Evolutionary conservation across 352 stramenopile genomes (phyloP), one percentile per base, ranked within the genome.

Genomic region (Phytophthora pisi): DNA sequence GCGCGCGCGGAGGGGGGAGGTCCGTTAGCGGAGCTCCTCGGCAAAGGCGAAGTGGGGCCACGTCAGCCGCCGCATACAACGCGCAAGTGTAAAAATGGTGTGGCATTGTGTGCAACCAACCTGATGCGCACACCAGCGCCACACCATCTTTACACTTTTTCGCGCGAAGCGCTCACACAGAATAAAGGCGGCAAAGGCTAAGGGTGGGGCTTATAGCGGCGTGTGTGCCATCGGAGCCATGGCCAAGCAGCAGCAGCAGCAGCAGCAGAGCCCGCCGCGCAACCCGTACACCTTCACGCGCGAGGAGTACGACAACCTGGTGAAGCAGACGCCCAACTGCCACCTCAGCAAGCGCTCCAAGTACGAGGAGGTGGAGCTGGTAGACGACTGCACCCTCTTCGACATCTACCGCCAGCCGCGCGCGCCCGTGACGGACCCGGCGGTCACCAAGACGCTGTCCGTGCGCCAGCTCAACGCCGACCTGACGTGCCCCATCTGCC

Each of bases 311-410:
- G 77, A 93, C 51, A 62, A 60, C n/a, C 63, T 90, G 30, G 80
- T 92, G 31, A 34, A 51, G 16, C 64, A 68, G 6, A 75, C 84
- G 23, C 65, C 77, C 26, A 75, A 84, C 47, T 64, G 49, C 38
- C 70, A 82, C 8, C 36, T 86, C 30, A 96, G 86, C 58, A 68
- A 80, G 15, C 77, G 82, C 57, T 95, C 83, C 28, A 86, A 93
- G 61, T 97, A 95, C 81, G 81, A 95, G 61, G 91, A 97, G 64
- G 72, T 92, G 20, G 85, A 91, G 61, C 75, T 97, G 20, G 75
- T 97, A 28, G 88, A 95, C 40, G 89, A 92, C 63, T 92, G 93
- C 68, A 97, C 91, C 43, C 75, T 97, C 9, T 97, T 90, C 66
- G 91, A 97, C 66, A 85, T 97, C 45, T 93, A 96, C 74, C 85